These are phyloP conservation scores for Adansonia grandidieri DNA, from an alignment of 441 rosid genomes.

Conservation along the genomic window DNA sequence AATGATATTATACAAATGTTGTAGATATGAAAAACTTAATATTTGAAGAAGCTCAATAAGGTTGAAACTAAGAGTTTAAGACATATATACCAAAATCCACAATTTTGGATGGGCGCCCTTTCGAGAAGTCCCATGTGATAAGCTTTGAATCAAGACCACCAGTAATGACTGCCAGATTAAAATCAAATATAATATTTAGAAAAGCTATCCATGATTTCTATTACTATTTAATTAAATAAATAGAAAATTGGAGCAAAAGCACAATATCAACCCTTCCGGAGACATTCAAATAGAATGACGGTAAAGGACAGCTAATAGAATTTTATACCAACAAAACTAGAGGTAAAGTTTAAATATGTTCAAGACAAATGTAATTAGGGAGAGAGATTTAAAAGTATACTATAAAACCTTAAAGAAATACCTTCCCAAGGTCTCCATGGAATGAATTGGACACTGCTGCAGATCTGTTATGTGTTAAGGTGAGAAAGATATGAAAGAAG, in stretches of 20 bases:
- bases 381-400: neutral
- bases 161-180: slow-evolving; percentile 56
- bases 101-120: slow-evolving; percentile 66
- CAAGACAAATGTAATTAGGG: neutral
- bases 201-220: neutral
- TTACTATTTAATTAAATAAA: neutral
- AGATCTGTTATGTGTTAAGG: slow-evolving; percentile 72
- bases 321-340: neutral
- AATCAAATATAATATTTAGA: neutral
- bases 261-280: neutral
- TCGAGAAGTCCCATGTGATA: slow-evolving; percentile 89
- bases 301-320: neutral
- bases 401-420: slow-evolving; percentile 30
- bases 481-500: slow-evolving; percentile 5
- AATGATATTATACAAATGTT: neutral
- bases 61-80: neutral
- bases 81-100: slow-evolving; percentile 66
- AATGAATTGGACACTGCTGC: slow-evolving; percentile 85
- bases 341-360: neutral
- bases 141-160: slow-evolving; percentile 95
- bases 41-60: slow-evolving; percentile 15
- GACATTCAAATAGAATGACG: neutral
- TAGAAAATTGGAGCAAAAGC: neutral
- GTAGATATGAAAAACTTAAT: neutral
- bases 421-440: slow-evolving; percentile 99